Percentiles rank a stretch among this genome's conserved stretches.
Evolutionary conservation across 73 alveolate genomes (phyloP).

Genomic region (Tetrahymena thermophila): DNA sequence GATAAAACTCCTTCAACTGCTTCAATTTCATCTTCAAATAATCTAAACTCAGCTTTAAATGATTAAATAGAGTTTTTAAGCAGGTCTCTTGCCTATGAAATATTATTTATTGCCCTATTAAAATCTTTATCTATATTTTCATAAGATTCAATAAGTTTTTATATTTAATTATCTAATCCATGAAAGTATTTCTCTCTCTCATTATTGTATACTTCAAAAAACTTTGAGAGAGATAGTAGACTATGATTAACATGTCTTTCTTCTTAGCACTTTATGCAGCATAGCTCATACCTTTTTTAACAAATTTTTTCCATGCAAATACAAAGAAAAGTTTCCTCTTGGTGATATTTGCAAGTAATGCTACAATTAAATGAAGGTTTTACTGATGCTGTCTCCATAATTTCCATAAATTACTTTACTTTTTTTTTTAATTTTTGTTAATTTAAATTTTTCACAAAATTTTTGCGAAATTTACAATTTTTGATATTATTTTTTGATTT

Average conservation of each 20-base stretch:
- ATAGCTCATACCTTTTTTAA: neutral
- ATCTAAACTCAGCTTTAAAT: neutral
- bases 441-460: neutral
- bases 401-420: neutral
- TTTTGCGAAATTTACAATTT: neutral
- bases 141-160: neutral
- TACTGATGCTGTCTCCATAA: neutral
- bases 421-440: neutral
- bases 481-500: too few species aligned
- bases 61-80: neutral
- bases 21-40: neutral
- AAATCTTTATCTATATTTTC: neutral
- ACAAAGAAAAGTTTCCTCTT: neutral
- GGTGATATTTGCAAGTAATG: neutral
- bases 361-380: neutral
- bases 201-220: neutral
- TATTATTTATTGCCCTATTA: neutral
- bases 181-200: neutral
- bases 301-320: neutral
- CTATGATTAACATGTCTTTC: neutral
- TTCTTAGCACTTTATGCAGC: neutral
- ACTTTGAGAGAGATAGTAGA: neutral
- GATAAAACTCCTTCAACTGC: neutral
- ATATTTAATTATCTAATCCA: neutral
- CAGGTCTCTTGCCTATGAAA: neutral